phyloP scores from a whole-genome alignment of 495 filamentous ascomycete species.

The Talaromyces thailandensis region DNA sequence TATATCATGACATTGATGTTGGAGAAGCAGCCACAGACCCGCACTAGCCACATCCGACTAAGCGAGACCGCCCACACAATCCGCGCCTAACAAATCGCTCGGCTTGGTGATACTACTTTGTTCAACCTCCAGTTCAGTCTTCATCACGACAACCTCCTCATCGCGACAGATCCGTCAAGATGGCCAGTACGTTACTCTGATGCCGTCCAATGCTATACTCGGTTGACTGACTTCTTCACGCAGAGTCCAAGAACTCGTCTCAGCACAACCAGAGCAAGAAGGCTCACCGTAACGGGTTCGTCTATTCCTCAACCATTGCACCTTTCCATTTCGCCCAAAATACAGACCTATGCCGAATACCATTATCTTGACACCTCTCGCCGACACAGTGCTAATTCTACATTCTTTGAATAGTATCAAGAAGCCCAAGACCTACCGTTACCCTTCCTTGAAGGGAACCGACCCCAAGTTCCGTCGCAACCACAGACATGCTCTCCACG shows the following conservation, averaged over 20 bases:
- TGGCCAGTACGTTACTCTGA: slow-evolving; percentile 38
- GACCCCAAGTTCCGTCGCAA: slow-evolving; percentile 99
- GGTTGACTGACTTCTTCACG: slow-evolving; percentile 11
- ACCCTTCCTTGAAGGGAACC: slow-evolving; percentile 96
- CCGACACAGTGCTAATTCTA: neutral
- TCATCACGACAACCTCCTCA: slow-evolving; percentile 20
- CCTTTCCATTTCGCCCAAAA: neutral
- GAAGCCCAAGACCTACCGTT: slow-evolving; percentile 98
- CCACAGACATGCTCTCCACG: slow-evolving; percentile 97
- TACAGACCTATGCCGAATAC: neutral
- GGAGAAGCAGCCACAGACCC: neutral
- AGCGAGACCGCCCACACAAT: slow-evolving; percentile 7
- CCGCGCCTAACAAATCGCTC: neutral
- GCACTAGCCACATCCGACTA: slow-evolving; percentile 7
- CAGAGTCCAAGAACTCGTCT: slow-evolving; percentile 98
- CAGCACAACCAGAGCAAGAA: slow-evolving; percentile 97
- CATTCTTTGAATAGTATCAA: slow-evolving; percentile 64
- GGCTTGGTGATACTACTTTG: neutral
- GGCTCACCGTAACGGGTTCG: slow-evolving; percentile 95
- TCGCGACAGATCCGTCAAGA: slow-evolving; percentile 41
- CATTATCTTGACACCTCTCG: neutral
- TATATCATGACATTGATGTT: neutral
- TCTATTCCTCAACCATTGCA: slow-evolving; percentile 10
- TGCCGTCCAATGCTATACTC: neutral
- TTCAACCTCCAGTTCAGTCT: slow-evolving; percentile 5